Base-by-base conservation (phyloP, 2,329 filamentous ascomycete genomes). In the Huntiella bhutanensis region DNA sequence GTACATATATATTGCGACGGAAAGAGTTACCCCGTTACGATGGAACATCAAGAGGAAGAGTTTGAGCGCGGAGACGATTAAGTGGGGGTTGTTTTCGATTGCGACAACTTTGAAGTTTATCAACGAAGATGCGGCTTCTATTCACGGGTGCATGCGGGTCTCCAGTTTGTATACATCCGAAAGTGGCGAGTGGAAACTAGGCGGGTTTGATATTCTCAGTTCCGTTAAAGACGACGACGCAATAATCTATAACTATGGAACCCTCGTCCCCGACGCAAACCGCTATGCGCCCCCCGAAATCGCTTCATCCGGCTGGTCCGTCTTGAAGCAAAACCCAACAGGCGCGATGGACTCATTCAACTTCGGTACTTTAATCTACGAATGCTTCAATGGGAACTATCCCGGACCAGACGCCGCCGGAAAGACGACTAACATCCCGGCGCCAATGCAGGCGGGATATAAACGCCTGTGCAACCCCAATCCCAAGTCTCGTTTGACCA, bases 121-220 rank as follows among this genome's bases (percentile, higher is more conserved):
- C 60, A 98, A 98, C 57, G 78, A 82, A 41, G 91, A 98, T 53
- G 91, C 87, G 3, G 71, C 80, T 2, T 95, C 87, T 0, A 82
- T 98, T 44, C 91, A 98, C 56, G 91, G 87, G 42, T 84, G 76
- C 55, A 67, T 98, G 45, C 78, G 83, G 51, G 81, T 83, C 15
- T 82, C 82, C 1, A 94, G 88, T 0, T 71, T 98, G 52, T 98
- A 87, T 61, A 91, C 84, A 3, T 86, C 85, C 51, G 88, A 96
- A 58, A 95, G 91, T 57, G 91, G 91, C 49, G 91, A 98, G 63
- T 98, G 91, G 91, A 96, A 92, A 58, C 66, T 98, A 2, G 87
- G 82, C 15, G 91, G 91, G 1, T 93, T 98, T 54, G 91, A 98
- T 54, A 73, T 94, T 4, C 62, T 96, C 49, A 96, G 87, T 63